Evolutionary conservation across 2,329 filamentous ascomycete genomes (phyloP).

Genomic region (Pseudogymnoascus destructans): DNA sequence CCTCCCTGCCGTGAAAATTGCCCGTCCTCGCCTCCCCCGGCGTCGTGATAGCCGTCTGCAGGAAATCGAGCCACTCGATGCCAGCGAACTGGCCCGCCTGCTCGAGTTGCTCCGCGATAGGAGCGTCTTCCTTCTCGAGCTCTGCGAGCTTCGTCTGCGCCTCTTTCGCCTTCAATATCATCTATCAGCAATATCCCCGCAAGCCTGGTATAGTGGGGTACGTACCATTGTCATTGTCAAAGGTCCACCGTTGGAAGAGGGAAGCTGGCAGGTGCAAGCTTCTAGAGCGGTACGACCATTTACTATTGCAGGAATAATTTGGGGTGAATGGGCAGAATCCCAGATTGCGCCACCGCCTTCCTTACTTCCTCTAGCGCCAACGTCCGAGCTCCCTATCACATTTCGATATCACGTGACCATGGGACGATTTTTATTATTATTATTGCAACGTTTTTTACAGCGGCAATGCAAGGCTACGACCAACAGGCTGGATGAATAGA

Average conservation of each 20-base stretch:
- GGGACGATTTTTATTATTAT: too few species aligned
- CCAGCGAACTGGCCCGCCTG: slow-evolving; percentile 26
- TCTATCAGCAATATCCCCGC: too few species aligned
- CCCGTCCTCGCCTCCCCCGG: slow-evolving; percentile 4
- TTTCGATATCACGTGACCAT: background rate
- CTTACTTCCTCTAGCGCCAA: background rate
- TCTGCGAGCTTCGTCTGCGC: slow-evolving; percentile 24
- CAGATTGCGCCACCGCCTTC: background rate
- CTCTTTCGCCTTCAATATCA: slow-evolving; percentile 5
- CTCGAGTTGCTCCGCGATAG: slow-evolving; percentile 25
- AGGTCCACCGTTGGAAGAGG: background rate
- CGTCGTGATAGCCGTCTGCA: slow-evolving; percentile 17
- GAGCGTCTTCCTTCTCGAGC: slow-evolving; percentile 25
- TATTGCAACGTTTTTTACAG: background rate
- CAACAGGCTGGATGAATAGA: background rate
- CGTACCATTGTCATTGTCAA: background rate
- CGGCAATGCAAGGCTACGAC: background rate
- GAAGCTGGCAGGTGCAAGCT: background rate
- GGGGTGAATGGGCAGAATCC: background rate
- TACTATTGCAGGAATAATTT: background rate
- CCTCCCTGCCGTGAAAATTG: slow-evolving; percentile 34
- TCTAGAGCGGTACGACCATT: background rate
- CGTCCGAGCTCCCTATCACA: background rate
- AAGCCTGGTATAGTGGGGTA: background rate
- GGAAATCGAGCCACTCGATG: slow-evolving; percentile 15